Percentiles rank a stretch among this genome's conserved stretches.
Evolutionary conservation across 148 eudicot genomes (phyloP).

Genomic region (Rhododendron griersonianum): DNA sequence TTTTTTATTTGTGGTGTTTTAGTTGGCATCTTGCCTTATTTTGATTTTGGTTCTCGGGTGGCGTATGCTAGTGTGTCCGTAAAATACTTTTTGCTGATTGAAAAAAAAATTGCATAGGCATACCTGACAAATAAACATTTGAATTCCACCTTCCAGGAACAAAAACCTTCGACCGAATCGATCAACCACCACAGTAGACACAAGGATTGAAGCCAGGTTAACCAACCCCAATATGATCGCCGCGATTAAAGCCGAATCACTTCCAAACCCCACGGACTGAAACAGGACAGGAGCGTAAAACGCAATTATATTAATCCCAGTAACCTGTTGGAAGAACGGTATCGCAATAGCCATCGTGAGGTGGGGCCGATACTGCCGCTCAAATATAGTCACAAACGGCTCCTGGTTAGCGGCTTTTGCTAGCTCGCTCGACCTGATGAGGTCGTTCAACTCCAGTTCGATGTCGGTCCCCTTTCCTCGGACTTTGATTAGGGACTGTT

Average conservation of each 20-base stretch:
- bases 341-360: constrained; percentile 39
- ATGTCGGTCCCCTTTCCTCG: constrained; percentile 26
- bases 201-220: constrained; percentile 35
- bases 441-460: constrained; percentile 32
- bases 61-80: too few species aligned
- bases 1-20: too few species aligned
- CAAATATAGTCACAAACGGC: constrained; percentile 38
- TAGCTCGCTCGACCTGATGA: constrained; percentile 23
- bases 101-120: not conserved
- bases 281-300: constrained; percentile 47
- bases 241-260: constrained; percentile 32
- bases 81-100: too few species aligned
- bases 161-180: constrained; percentile 39
- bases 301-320: constrained; percentile 44
- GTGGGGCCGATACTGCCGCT: constrained; percentile 43
- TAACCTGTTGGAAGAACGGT: constrained; percentile 50
- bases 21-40: too few species aligned
- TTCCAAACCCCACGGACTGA: constrained; percentile 40
- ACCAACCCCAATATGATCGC: constrained; percentile 36
- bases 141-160: constrained; percentile 47
- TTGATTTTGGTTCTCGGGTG: too few species aligned
- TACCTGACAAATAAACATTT: constrained; percentile 42
- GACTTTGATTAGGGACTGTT: constrained; percentile 19
- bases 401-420: constrained; percentile 22
- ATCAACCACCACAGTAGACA: constrained; percentile 40